Base-by-base conservation (phyloP, 163 green algal species). In the Scenedesmus sp. region DNA sequence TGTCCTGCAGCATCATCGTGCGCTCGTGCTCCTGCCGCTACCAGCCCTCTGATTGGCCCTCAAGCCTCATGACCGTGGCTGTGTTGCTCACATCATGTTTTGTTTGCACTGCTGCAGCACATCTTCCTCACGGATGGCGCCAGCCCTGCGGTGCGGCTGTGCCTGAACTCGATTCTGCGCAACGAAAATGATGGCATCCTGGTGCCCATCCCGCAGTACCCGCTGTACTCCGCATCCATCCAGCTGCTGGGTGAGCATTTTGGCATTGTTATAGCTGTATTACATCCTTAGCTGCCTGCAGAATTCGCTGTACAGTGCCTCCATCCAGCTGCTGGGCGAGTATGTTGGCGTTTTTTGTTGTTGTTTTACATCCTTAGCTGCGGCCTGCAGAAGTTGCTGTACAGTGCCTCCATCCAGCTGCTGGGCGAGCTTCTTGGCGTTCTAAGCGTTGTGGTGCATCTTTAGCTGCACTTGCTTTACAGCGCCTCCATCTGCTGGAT, bases 111-210 rank as follows among this genome's bases (percentile, higher is more conserved):
- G 23, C 57, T 79, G 77, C 91, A 98, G 94, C 82, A 96, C 94
- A 98, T 99, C 87, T 99, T 98, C 94, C 87, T 99, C 67, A 99
- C 97, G 13, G 95, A 99, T 92, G 98, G 98, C 73, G 97, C 97
- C 77, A 97, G 93, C 88, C 94, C 96, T 81, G 95, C 96, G 62
- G 96, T 97, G 87, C 95, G 94, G 16, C 93, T 96, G 95, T 97
- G 84, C 92, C 94, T 99, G 52, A 96, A 98, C 67, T 95, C 96
- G 60, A 92, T 98, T 9, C 97, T 99, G 86, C 95, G 97, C 23
- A 89, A 97, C 92, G 82, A 94, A 54, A 92, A 94, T 56, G 98
- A 99, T 92, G 93, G 93, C 62, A 96, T 99, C 76, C 94, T 99
- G 88, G 95, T 97, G 86, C 98, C 97, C 83, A 98, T 99, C 91